A percentile compares a stretch with the other conserved stretches of the same genome.
Evolutionary conservation across 768 basidiomycete genomes (phyloP).

Genomic region (Symmetrospora coprosmae): DNA sequence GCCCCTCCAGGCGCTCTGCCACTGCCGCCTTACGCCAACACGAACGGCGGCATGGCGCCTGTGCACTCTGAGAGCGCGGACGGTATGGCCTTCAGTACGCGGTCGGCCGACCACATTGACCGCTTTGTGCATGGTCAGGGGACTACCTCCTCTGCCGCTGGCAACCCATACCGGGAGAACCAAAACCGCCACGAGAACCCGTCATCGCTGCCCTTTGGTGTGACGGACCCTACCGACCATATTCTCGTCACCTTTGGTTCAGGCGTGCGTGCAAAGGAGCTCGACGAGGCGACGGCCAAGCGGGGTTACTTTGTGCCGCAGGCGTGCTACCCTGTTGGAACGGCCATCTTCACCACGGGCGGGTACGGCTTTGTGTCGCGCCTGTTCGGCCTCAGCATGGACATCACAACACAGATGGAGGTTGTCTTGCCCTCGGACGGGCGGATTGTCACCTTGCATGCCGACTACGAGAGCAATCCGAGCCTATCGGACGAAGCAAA

Average conservation of each 20-base stretch:
- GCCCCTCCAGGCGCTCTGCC: neutral
- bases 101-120: too few relatives aligned
- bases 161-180: neutral
- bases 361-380: slow-evolving; percentile 82
- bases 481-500: slow-evolving; percentile 41
- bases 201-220: slow-evolving; percentile 43
- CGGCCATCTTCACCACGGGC: slow-evolving; percentile 42
- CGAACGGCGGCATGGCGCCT: too few relatives aligned
- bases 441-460: slow-evolving; percentile 55
- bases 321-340: slow-evolving; percentile 38
- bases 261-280: slow-evolving; percentile 67
- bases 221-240: slow-evolving; percentile 51
- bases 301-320: slow-evolving; percentile 38
- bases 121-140: too few relatives aligned
- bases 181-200: slow-evolving; percentile 30
- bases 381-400: slow-evolving; percentile 69
- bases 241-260: slow-evolving; percentile 62
- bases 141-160: too few relatives aligned
- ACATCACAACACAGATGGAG: slow-evolving; percentile 80
- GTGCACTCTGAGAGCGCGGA: too few relatives aligned
- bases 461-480: slow-evolving; percentile 44
- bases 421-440: slow-evolving; percentile 50
- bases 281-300: slow-evolving; percentile 60
- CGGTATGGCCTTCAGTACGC: too few relatives aligned
- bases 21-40: too few relatives aligned